Conservation (phyloP, 805 yeast genomes). For the Wickerhamomyces canadensis region DNA sequence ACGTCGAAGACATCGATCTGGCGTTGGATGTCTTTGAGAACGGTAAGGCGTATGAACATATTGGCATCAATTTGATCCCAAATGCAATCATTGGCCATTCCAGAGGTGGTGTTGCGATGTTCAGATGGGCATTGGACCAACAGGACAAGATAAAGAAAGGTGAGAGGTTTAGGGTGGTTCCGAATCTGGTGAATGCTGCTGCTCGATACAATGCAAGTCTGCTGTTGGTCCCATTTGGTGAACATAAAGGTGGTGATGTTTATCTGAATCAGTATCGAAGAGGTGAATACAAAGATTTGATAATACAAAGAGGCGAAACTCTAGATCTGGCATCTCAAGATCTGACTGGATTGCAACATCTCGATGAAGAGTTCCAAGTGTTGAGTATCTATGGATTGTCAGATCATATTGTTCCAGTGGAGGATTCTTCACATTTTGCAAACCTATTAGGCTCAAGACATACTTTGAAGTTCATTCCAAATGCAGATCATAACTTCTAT, state of each 20-base stretch:
- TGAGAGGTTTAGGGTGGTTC: conserved; percentile 41
- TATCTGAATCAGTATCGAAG: conserved; percentile 38
- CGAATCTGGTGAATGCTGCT: conserved; percentile 65
- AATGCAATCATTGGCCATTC: conserved; percentile 72
- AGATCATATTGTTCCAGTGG: conserved; percentile 61
- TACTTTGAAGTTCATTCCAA: conserved; percentile 48
- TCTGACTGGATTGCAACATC: conserved; percentile 32
- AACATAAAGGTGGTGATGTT: conserved; percentile 30
- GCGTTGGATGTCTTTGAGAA: conserved; percentile 27
- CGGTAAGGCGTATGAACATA: conserved; percentile 22
- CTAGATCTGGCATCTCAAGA: conserved; percentile 44
- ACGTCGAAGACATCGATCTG: conserved; percentile 59
- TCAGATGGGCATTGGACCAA: conserved; percentile 57
- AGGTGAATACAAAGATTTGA: conserved; percentile 39
- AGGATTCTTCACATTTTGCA: conserved; percentile 56
- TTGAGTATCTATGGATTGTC: conserved; percentile 65
- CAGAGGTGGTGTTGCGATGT: conserved; percentile 72
- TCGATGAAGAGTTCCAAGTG: conserved; percentile 45
- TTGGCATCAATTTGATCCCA: conserved; percentile 39
- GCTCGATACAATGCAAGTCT: conserved; percentile 48
- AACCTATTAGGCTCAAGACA: conserved; percentile 53
- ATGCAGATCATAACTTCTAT: conserved; percentile 80
- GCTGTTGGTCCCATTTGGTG: conserved; percentile 12
- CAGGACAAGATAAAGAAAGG: conserved; percentile 30
- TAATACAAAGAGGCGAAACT: conserved; percentile 47